Conservation (phyloP, 2,329 filamentous ascomycete species). For the Tolypocladium album region DNA sequence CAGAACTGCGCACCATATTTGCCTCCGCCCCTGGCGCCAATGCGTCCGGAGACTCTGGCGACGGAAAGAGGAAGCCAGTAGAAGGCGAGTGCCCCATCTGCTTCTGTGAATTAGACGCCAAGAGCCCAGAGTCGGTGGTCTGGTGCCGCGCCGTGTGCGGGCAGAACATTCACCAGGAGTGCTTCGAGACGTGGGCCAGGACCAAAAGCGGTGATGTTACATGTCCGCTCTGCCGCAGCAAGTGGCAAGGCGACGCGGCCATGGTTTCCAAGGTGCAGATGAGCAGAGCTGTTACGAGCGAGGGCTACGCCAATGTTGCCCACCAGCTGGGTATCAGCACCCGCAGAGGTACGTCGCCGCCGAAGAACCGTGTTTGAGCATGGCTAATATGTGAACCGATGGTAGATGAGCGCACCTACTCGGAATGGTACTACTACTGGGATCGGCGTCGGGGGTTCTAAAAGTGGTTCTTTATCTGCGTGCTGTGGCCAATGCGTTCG, state of each 20-base stretch:
- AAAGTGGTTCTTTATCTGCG: not conserved
- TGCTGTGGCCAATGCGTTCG: not conserved
- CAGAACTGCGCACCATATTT: conserved; percentile 51
- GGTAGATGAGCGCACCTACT: conserved; percentile 2
- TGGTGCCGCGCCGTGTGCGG: conserved; percentile 42
- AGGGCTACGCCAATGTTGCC: conserved; percentile 54
- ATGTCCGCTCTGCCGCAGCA: conserved; percentile 50
- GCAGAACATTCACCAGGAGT: conserved; percentile 43
- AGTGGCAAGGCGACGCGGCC: conserved; percentile 38
- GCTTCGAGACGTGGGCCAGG: conserved; percentile 43
- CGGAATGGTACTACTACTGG: conserved; percentile 2
- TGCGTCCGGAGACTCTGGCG: conserved; percentile 14
- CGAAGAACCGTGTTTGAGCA: not conserved
- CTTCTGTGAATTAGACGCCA: conserved; percentile 32
- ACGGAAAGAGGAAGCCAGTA: conserved; percentile 32
- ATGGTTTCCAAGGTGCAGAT: conserved; percentile 32
- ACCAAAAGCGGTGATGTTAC: conserved; percentile 36
- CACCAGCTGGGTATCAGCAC: conserved; percentile 46
- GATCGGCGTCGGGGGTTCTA: not conserved
- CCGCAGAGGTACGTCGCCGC: conserved; percentile 29
- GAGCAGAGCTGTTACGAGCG: conserved; percentile 25
- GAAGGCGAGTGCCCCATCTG: conserved; percentile 50
- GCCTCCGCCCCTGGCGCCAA: conserved; percentile 39
- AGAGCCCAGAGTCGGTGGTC: conserved; percentile 27
- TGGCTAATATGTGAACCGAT: not conserved